Conservation (phyloP, 192 early-diverging fungal species). For the Thamnidium elegans region DNA sequence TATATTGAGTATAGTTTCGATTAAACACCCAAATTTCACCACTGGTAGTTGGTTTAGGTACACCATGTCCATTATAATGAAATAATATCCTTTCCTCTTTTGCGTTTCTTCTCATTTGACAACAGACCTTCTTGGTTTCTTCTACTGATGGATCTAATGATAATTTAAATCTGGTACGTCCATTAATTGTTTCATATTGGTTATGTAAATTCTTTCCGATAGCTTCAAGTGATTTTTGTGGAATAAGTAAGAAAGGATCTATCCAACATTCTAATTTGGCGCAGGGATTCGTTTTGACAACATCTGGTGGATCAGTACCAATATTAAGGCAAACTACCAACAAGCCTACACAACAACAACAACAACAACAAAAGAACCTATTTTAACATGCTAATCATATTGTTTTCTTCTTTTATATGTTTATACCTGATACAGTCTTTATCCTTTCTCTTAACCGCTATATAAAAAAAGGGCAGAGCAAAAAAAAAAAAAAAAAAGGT, state of each 20-base stretch:
- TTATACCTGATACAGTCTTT: conserved; percentile 72
- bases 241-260: conserved; percentile 78
- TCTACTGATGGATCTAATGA: conserved; percentile 91
- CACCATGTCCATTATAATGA: conserved; percentile 98
- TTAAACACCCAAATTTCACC: conserved; percentile 99
- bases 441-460: conserved; percentile 52
- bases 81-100: conserved; percentile 95
- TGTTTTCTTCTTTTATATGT: not conserved
- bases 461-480: not conserved
- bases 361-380: not conserved
- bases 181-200: conserved; percentile 91
- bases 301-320: conserved; percentile 92
- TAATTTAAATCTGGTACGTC: conserved; percentile 76
- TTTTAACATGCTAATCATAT: not conserved
- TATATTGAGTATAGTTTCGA: conserved; percentile 96
- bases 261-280: conserved; percentile 95
- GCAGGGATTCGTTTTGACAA: conserved; percentile 81
- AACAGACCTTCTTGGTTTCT: conserved; percentile 88
- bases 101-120: conserved; percentile 73
- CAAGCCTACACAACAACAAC: conserved; percentile 56
- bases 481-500: not conserved
- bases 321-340: conserved; percentile 93
- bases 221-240: conserved; percentile 76
- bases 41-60: conserved; percentile 88
- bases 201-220: conserved; percentile 89